Evolutionary conservation across 1,284 basidiomycete species (phyloP), one percentile per base, ranked within the genome.

Genomic region (Ustilago lituana): DNA sequence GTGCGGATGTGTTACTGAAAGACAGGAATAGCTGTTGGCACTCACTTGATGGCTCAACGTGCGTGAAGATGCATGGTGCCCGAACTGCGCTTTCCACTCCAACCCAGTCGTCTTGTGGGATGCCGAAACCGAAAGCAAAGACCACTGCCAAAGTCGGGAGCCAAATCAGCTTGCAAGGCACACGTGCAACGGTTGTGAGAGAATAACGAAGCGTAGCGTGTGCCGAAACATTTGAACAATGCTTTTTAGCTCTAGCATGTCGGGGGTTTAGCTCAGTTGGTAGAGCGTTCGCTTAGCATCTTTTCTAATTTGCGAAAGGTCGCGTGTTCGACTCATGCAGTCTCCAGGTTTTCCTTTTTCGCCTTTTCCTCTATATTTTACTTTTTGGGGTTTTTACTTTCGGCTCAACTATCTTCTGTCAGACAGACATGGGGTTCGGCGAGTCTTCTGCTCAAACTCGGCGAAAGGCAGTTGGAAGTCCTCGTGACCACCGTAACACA

Each of bases 241-340:
- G 19, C 3, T 5, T 5, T 26, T 14, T 1, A 20, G 1, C 14
- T 1, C 19, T 29, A 12, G 14, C 15, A 40, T 17, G 23, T 10
- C 17, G 65, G 66, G 66, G 71, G 60, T 69, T 69, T 73, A 69
- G 66, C 68, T 73, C 62, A 73, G 71, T 66, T 66, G 71, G 71
- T 70, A 70, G 71, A 72, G 68, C 68, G 59, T 72, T 72, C 63
- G 68, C 68, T 72, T 72, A 72, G 68, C 68, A 72, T 49, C 39
- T 33, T 38, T 50, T 49, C 57, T 61, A 63, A 51, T 19, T 44
- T 71, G 67, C 62, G 67, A 71, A 71, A 71, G 67, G 67, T 71
- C 67, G 67, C 67, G 67, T 71, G 67, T 71, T 71, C 67, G 67
- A 71, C 67, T 71, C 67, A 71, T 71, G 67, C 67, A 71, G 62